phyloP scores from a whole-genome alignment of 345 rosid species.

The Salix koriyanagi region DNA sequence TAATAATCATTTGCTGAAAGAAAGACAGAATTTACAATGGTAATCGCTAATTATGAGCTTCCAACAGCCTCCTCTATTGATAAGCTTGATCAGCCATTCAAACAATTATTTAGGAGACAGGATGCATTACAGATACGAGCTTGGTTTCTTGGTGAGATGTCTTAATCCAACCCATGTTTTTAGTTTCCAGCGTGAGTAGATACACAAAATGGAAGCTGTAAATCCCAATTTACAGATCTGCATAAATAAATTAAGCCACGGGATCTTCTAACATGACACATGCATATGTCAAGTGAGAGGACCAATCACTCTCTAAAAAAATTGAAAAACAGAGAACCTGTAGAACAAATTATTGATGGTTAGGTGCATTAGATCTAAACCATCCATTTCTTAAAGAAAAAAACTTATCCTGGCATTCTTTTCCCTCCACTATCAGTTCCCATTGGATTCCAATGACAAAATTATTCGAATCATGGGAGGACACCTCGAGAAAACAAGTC shows the following conservation, averaged over 20 bases:
- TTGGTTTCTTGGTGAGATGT: background rate
- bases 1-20: background rate
- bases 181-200: background rate
- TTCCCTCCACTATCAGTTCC: background rate
- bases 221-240: background rate
- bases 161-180: background rate
- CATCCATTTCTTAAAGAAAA: background rate
- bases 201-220: background rate
- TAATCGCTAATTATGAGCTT: background rate
- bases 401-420: background rate
- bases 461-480: background rate
- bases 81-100: background rate
- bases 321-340: background rate
- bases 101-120: background rate
- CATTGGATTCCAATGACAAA: background rate
- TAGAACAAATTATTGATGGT: background rate
- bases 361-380: background rate
- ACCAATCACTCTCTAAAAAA: background rate
- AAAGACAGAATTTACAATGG: background rate
- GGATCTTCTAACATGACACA: background rate
- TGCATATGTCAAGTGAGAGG: constrained; percentile 1
- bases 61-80: background rate
- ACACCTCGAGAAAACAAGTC: background rate
- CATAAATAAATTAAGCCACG: background rate
- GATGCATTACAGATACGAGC: background rate